Evolutionary conservation across 768 basidiomycete genomes (phyloP).

Genomic region (Boletus subcaerulescens): DNA sequence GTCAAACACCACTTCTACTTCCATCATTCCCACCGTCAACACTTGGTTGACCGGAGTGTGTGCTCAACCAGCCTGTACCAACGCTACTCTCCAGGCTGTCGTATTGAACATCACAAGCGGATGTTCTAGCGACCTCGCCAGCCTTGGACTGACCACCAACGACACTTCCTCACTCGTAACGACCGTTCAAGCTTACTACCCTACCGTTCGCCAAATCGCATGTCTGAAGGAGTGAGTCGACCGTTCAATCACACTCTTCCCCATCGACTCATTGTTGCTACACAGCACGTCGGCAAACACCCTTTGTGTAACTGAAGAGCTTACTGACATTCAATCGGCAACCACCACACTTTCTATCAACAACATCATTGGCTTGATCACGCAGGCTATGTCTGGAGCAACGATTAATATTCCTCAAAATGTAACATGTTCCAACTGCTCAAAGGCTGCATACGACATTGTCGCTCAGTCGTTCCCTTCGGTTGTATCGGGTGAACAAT

Average conservation of each 20-base stretch:
- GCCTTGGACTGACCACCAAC: slow-evolving; percentile 19
- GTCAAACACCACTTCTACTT: slow-evolving; percentile 25
- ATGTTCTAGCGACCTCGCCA: slow-evolving; percentile 42
- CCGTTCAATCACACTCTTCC: neutral
- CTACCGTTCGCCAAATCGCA: slow-evolving; percentile 48
- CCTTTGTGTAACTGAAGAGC: slow-evolving; percentile 57
- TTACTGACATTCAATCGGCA: slow-evolving; percentile 49
- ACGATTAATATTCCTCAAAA: slow-evolving; percentile 29
- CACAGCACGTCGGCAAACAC: slow-evolving; percentile 36
- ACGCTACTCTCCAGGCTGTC: slow-evolving; percentile 54
- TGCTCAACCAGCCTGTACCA: slow-evolving; percentile 50
- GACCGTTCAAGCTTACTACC: slow-evolving; percentile 53
- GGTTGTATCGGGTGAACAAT: slow-evolving; percentile 26
- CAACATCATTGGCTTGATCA: slow-evolving; percentile 16
- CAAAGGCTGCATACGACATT: slow-evolving; percentile 50
- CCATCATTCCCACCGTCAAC: slow-evolving; percentile 45
- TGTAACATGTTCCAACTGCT: slow-evolving; percentile 51
- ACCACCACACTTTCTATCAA: slow-evolving; percentile 20
- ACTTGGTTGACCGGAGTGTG: slow-evolving; percentile 63
- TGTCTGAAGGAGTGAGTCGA: slow-evolving; percentile 66
- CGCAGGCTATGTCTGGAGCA: slow-evolving; percentile 6
- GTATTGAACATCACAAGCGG: slow-evolving; percentile 52
- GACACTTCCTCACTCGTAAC: slow-evolving; percentile 28
- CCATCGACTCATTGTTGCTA: neutral
- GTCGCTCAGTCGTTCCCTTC: slow-evolving; percentile 36